These are phyloP conservation scores for Pulveroboletus ridleyi DNA, from an alignment of 1,284 basidiomycete genomes.

Conservation along the genomic window DNA sequence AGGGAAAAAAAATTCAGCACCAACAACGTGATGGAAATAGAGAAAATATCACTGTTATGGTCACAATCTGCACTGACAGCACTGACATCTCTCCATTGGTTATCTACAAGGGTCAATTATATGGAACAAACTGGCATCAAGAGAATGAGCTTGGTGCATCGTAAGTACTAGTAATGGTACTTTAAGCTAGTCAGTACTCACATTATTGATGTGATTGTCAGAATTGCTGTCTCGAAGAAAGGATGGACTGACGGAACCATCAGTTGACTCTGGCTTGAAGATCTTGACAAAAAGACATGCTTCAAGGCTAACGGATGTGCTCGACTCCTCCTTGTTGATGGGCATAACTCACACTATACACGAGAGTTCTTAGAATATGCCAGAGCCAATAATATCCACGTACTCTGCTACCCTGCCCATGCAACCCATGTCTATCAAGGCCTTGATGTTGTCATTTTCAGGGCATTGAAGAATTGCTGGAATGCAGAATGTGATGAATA, in stretches of 20 bases:
- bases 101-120: too few species aligned
- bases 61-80: too few species aligned
- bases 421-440: constrained; percentile 13
- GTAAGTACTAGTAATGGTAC: too few species aligned
- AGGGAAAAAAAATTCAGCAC: too few species aligned
- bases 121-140: too few species aligned
- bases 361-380: constrained; percentile 8
- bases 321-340: not conserved
- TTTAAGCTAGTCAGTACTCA: too few species aligned
- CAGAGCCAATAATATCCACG: not conserved
- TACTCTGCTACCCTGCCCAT: constrained; percentile 13
- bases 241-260: constrained; percentile 5
- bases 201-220: too few species aligned
- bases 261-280: not conserved
- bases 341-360: constrained; percentile 13
- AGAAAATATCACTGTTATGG: too few species aligned
- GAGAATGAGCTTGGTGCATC: too few species aligned
- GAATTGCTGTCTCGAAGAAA: too few species aligned
- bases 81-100: too few species aligned
- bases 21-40: too few species aligned
- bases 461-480: constrained; percentile 2
- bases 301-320: not conserved
- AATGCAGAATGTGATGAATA: not conserved
- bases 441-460: constrained; percentile 10
- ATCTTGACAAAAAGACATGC: constrained; percentile 2